phyloP scores from a whole-genome alignment of 2,329 filamentous ascomycete genomes.

The Diaporthe citri region DNA sequence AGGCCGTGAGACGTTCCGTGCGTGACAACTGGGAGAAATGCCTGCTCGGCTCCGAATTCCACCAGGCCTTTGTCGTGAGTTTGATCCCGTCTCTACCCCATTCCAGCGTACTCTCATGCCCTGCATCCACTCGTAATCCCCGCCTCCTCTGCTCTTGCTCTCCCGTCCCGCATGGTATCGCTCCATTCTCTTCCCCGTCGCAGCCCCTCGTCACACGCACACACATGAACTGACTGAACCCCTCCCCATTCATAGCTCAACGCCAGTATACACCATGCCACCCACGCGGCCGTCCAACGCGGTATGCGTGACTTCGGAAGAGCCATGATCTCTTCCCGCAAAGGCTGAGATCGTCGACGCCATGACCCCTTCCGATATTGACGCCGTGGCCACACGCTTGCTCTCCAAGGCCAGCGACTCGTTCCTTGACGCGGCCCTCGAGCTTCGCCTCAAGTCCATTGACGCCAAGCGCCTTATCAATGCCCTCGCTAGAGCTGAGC shows the following conservation, averaged over 20 bases:
- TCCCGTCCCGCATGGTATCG: neutral
- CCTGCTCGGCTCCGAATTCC: conserved; percentile 64
- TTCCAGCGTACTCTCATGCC: neutral
- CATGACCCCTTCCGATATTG: conserved; percentile 56
- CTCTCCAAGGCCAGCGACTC: conserved; percentile 59
- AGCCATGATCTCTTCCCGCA: conserved; percentile 56
- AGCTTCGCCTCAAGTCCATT: conserved; percentile 65
- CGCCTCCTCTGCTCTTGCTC: neutral
- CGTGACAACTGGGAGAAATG: conserved; percentile 66
- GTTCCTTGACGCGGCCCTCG: conserved; percentile 67
- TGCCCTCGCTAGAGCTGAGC: conserved; percentile 67
- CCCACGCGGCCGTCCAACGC: conserved; percentile 51
- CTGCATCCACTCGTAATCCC: too few species aligned
- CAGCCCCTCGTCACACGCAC: neutral
- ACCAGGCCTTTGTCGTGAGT: conserved; percentile 66
- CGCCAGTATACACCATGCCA: conserved; percentile 60
- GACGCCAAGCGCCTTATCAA: conserved; percentile 67
- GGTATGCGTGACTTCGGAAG: conserved; percentile 61
- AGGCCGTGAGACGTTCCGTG: conserved; percentile 61
- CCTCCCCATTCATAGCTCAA: conserved; percentile 56
- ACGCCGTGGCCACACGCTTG: conserved; percentile 58
- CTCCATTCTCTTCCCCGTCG: neutral
- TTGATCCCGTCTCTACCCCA: neutral
- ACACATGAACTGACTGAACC: neutral
- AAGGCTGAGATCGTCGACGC: conserved; percentile 58